These are phyloP conservation scores for Triangularia setosa DNA, from an alignment of 2,329 filamentous ascomycete species.

Conservation along the genomic window DNA sequence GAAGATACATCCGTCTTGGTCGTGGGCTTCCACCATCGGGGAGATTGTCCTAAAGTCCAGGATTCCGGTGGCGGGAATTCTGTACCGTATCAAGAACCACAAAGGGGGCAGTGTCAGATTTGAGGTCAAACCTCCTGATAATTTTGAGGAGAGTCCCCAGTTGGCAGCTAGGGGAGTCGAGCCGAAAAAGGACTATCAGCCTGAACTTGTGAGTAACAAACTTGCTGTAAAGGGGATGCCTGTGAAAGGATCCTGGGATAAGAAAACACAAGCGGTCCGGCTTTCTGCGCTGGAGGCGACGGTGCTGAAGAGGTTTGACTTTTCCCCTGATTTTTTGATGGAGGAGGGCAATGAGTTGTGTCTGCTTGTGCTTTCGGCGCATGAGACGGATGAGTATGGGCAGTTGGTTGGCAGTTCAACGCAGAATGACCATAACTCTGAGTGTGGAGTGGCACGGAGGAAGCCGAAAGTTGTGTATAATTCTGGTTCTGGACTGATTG, in stretches of 20 bases:
- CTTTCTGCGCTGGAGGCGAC: too few relatives aligned
- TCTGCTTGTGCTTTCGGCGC: background rate
- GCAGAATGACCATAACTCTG: too few relatives aligned
- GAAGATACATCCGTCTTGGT: conserved; percentile 1
- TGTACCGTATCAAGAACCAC: too few relatives aligned
- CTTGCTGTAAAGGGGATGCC: too few relatives aligned
- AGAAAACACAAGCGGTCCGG: too few relatives aligned
- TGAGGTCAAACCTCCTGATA: background rate
- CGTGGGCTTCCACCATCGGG: conserved; percentile 5
- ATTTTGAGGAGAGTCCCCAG: background rate
- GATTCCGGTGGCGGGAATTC: background rate
- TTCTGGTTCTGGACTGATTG: too few relatives aligned
- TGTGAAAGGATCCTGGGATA: too few relatives aligned
- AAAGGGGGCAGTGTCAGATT: too few relatives aligned
- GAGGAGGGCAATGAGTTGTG: background rate
- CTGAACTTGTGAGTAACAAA: background rate
- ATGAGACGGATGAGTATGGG: background rate
- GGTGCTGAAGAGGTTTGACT: background rate
- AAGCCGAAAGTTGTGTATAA: too few relatives aligned
- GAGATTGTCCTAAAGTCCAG: background rate
- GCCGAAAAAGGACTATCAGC: background rate
- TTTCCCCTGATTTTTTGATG: background rate
- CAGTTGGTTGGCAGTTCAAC: too few relatives aligned
- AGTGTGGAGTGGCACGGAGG: too few relatives aligned
- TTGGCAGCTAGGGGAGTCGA: background rate